Evolutionary conservation across 176 grass and related monocot species (phyloP), one percentile per base, ranked within the genome.

Genomic region (Cenchrus purpureus): DNA sequence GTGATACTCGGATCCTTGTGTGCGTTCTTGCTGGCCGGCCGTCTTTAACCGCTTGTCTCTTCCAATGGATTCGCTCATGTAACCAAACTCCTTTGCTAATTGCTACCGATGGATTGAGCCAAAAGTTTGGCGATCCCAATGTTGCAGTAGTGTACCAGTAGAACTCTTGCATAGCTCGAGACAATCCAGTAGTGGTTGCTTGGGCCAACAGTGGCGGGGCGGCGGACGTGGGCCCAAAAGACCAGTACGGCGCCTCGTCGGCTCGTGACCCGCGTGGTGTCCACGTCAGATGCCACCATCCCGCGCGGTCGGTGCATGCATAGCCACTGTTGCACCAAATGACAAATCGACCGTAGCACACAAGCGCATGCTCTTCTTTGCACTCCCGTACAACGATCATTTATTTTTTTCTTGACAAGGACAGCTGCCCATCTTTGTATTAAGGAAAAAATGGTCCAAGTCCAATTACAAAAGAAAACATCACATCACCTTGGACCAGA

Each of bases 1-100:
- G 55, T 76, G 83, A 43, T 56, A 54, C 78, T 82, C 46, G 12
- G 56, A 77, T 55, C 70, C 69, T 82, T 82, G 64, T 77, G 34
- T 40, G 65, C 56, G 3, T 4, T 40, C 37, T 86, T 86, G 64
- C 65, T 54, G 3, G 4, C 25, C 22, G 3, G 2, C 25, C 22
- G 54, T 40, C 43, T 84, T 58, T 22, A 65, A n/a, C 19, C 57
- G 58, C 59, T 74, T 74, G 75, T 80, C 69, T 43, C 60, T 75
- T 67, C 28, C 62, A 20, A 19, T 19, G 84, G 68, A 80, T 80
- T 14, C 13, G 65, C 20, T 46, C 46, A 45, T 52, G 43, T 12
- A 45, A 8, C 44, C 3, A 65, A 65, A 43, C 19, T 43, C 65
- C 65, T 68, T 20, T 19, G 56, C 56, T 8, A 58, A 25, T 25